phyloP scores from a whole-genome alignment of 257 asterid species.

The Vinca minor region DNA sequence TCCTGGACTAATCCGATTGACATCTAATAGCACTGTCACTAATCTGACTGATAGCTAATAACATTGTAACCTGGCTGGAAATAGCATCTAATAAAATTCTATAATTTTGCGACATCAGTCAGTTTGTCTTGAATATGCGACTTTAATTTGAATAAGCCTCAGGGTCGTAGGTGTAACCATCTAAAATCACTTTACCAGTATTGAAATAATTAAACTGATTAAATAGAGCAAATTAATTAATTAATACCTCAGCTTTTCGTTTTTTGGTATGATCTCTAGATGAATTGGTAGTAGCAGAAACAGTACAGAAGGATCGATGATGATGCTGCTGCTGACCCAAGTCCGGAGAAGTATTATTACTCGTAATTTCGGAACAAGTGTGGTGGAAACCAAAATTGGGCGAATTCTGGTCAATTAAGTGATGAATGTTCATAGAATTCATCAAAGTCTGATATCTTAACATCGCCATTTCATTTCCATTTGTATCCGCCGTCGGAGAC shows the following conservation, averaged over 20 bases:
- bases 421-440: constrained; percentile 8
- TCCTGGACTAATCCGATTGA: too few species aligned
- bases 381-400: constrained; percentile 15
- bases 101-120: too few species aligned
- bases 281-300: constrained; percentile 19
- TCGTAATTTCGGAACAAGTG: constrained; percentile 17
- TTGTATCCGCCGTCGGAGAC: not conserved
- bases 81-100: too few species aligned
- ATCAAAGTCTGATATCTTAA: constrained; percentile 6
- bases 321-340: constrained; percentile 5
- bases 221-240: not conserved
- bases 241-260: constrained; percentile 58
- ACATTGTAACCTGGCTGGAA: too few species aligned
- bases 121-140: too few species aligned
- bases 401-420: constrained; percentile 9
- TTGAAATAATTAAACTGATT: not conserved
- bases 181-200: too few species aligned
- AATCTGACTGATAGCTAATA: too few species aligned
- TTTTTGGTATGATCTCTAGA: constrained; percentile 26
- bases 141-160: too few species aligned
- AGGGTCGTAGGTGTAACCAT: too few species aligned
- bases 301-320: too few species aligned
- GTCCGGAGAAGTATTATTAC: constrained; percentile 6
- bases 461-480: constrained; percentile 10
- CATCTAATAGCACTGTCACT: too few species aligned